A percentile compares a stretch with the other conserved stretches of the same genome.
phyloP scores from a whole-genome alignment of 257 asterid genomes.

The Misopates orontium region DNA sequence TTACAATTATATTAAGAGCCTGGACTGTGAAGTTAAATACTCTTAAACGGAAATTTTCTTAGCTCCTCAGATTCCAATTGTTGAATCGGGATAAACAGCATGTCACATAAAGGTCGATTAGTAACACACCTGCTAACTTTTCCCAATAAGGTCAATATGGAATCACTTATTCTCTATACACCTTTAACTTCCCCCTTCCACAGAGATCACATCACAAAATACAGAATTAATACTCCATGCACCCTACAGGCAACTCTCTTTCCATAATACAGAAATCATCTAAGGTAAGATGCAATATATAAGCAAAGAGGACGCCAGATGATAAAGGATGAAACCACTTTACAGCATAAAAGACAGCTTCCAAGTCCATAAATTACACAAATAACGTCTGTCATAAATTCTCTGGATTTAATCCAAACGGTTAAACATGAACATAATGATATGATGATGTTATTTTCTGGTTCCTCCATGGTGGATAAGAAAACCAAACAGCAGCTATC shows the following conservation, averaged over 20 bases:
- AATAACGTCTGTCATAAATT: not conserved
- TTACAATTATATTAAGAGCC: not conserved
- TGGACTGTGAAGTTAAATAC: not conserved
- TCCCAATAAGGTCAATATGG: too few species aligned
- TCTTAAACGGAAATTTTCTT: not conserved
- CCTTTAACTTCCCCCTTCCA: not conserved
- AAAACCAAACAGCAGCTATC: constrained; percentile 1
- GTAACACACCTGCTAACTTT: too few species aligned
- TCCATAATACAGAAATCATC: not conserved
- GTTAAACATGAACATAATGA: not conserved
- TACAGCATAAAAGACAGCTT: constrained; percentile 8
- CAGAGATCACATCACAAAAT: not conserved
- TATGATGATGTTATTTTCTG: not conserved
- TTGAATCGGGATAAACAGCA: too few species aligned
- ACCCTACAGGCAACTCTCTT: not conserved
- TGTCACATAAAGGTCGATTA: too few species aligned
- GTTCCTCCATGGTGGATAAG: not conserved
- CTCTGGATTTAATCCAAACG: not conserved
- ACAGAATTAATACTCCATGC: not conserved
- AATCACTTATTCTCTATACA: not conserved
- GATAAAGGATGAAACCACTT: not conserved
- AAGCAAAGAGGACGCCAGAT: constrained; percentile 9
- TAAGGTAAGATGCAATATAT: not conserved
- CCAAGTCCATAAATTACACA: not conserved
- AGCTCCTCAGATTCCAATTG: too few species aligned